Percentiles rank a stretch among this genome's conserved stretches.
Evolutionary conservation across 441 rosid genomes (phyloP).

Genomic region (Erodium chrysanthum): DNA sequence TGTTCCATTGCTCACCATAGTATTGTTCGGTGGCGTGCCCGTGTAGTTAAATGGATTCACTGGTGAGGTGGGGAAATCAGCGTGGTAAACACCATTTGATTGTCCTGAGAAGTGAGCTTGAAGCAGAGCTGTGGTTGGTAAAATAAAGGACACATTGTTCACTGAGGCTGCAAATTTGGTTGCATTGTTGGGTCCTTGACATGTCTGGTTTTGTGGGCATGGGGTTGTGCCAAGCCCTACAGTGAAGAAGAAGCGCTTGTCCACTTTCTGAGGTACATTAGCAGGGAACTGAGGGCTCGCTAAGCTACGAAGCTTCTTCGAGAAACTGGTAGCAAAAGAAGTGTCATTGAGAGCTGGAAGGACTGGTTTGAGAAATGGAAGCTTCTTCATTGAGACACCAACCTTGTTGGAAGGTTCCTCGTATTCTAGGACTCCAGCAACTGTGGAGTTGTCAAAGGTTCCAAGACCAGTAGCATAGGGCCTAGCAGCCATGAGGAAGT

Average conservation of each 20-base stretch:
- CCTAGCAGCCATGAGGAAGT: constrained; percentile 44
- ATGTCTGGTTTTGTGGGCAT: constrained; percentile 30
- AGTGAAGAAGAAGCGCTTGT: constrained; percentile 40
- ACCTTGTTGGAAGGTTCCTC: neutral
- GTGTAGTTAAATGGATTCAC: constrained; percentile 42
- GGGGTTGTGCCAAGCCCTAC: constrained; percentile 38
- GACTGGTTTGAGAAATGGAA: constrained; percentile 32
- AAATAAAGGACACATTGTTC: constrained; percentile 42
- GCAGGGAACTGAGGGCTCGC: constrained; percentile 35
- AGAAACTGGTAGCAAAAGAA: constrained; percentile 32
- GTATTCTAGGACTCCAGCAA: constrained; percentile 23
- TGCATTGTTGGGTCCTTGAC: constrained; percentile 24
- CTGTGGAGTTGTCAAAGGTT: constrained; percentile 29
- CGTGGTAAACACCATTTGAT: constrained; percentile 33
- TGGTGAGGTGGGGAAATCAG: constrained; percentile 54
- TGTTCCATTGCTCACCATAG: constrained; percentile 28
- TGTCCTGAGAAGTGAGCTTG: constrained; percentile 48
- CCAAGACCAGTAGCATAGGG: constrained; percentile 39
- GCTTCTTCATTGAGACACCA: constrained; percentile 27
- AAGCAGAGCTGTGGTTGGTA: constrained; percentile 42
- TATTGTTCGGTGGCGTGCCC: constrained; percentile 41
- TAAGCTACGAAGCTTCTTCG: constrained; percentile 32
- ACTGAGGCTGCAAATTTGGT: constrained; percentile 40
- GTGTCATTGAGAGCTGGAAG: constrained; percentile 42
- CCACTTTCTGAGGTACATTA: constrained; percentile 40